Evolutionary conservation across 805 yeast species (phyloP).

Genomic region (Myxozyma neotropica): DNA sequence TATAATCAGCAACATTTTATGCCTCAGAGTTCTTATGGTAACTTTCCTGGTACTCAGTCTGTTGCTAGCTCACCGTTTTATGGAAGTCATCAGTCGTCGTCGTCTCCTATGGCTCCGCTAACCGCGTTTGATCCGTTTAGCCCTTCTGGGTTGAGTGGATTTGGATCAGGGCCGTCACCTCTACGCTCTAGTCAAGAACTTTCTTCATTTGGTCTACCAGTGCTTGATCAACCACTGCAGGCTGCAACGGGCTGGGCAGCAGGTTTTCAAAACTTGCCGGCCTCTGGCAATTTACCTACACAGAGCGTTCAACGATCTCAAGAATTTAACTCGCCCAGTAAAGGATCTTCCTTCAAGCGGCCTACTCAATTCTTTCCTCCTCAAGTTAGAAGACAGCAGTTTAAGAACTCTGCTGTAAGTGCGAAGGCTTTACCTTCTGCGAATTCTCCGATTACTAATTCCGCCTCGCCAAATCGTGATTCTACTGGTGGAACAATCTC

Average conservation of each 20-base stretch:
- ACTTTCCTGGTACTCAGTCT: background rate
- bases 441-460: background rate
- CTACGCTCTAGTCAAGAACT: background rate
- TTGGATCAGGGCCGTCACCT: too few species aligned
- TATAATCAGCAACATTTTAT: background rate
- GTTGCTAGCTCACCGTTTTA: background rate
- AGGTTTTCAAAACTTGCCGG: background rate
- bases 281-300: background rate
- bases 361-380: constrained; percentile 11
- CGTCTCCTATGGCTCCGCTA: background rate
- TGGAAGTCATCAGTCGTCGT: background rate
- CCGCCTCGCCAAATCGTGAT: too few species aligned
- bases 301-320: background rate
- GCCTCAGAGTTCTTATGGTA: background rate
- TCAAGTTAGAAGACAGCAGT: background rate
- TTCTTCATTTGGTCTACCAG: background rate
- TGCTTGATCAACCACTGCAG: background rate
- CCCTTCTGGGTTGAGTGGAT: background rate
- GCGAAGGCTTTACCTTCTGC: background rate
- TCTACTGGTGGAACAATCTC: background rate
- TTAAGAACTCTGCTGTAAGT: background rate
- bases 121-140: background rate
- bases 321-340: background rate
- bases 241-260: background rate
- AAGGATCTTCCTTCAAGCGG: background rate